Percentiles rank a stretch among this genome's conserved stretches.
Evolutionary conservation across 2,329 filamentous ascomycete genomes (phyloP).

Genomic region (Hypoxylon sp.): DNA sequence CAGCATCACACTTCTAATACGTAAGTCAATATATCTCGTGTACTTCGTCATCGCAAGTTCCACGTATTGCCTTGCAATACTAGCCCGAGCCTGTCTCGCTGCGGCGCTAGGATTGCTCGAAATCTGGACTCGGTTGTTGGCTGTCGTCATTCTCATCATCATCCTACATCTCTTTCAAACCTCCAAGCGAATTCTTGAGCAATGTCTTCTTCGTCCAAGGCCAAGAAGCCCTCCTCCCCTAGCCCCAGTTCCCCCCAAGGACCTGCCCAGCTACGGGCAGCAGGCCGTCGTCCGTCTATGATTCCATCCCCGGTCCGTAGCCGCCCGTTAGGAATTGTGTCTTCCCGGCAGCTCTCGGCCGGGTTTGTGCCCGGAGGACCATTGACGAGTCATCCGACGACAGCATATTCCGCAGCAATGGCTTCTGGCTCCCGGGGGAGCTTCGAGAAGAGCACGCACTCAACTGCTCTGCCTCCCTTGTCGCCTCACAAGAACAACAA

Average conservation of each 20-base stretch:
- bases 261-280: background rate
- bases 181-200: background rate
- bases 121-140: background rate
- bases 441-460: slow-evolving; percentile 26
- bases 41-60: background rate
- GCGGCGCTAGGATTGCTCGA: background rate
- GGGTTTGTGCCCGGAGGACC: slow-evolving; percentile 42
- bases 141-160: background rate
- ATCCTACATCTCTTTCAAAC: background rate
- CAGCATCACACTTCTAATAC: slow-evolving; percentile 2
- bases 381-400: slow-evolving; percentile 35
- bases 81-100: background rate
- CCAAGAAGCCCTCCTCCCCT: background rate
- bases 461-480: slow-evolving; percentile 42
- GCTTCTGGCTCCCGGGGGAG: slow-evolving; percentile 29
- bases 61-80: background rate
- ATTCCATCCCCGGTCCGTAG: slow-evolving; percentile 33
- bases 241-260: background rate
- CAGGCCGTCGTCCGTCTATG: slow-evolving; percentile 14
- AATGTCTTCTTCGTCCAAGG: background rate
- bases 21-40: slow-evolving; percentile 11
- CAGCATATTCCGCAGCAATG: slow-evolving; percentile 4
- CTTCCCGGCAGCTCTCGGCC: slow-evolving; percentile 48
- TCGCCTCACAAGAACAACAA: background rate
- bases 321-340: slow-evolving; percentile 23